A percentile compares a stretch with the other conserved stretches of the same genome.
These are phyloP conservation scores for Inga laurina DNA, from an alignment of 306 rosid species.

Conservation along the genomic window DNA sequence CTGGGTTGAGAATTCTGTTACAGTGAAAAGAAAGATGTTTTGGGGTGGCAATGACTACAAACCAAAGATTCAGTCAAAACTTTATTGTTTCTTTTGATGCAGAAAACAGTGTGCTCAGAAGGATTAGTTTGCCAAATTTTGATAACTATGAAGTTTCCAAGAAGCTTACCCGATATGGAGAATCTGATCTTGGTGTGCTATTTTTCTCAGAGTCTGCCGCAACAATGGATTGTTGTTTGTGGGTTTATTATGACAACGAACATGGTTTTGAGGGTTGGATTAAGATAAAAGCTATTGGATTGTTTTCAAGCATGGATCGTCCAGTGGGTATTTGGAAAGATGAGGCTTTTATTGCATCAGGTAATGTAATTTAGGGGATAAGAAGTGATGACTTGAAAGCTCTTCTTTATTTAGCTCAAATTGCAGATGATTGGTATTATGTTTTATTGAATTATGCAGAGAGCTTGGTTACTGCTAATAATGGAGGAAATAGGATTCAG, in stretches of 20 bases:
- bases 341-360: slow-evolving; percentile 35
- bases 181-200: slow-evolving; percentile 21
- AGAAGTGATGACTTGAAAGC: slow-evolving; percentile 22
- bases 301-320: slow-evolving; percentile 16
- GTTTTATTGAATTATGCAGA: slow-evolving; percentile 26
- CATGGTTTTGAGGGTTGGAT: slow-evolving; percentile 28
- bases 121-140: slow-evolving; percentile 11
- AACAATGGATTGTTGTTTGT: slow-evolving; percentile 17
- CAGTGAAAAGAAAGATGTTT: slow-evolving; percentile 11
- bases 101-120: neutral
- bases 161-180: slow-evolving; percentile 25
- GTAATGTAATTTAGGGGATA: slow-evolving; percentile 5
- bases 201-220: slow-evolving; percentile 12
- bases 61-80: slow-evolving; percentile 18
- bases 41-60: slow-evolving; percentile 37
- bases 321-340: slow-evolving; percentile 34
- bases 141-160: slow-evolving; percentile 16
- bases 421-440: slow-evolving; percentile 25
- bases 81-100: slow-evolving; percentile 27
- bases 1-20: slow-evolving; percentile 39
- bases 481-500: neutral
- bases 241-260: slow-evolving; percentile 28
- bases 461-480: slow-evolving; percentile 17
- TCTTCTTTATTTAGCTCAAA: slow-evolving; percentile 20
- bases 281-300: neutral